A percentile compares a stretch with the other conserved stretches of the same genome.
phyloP scores from a whole-genome alignment of 345 rosid genomes.

The Rhodamnia argentea region DNA sequence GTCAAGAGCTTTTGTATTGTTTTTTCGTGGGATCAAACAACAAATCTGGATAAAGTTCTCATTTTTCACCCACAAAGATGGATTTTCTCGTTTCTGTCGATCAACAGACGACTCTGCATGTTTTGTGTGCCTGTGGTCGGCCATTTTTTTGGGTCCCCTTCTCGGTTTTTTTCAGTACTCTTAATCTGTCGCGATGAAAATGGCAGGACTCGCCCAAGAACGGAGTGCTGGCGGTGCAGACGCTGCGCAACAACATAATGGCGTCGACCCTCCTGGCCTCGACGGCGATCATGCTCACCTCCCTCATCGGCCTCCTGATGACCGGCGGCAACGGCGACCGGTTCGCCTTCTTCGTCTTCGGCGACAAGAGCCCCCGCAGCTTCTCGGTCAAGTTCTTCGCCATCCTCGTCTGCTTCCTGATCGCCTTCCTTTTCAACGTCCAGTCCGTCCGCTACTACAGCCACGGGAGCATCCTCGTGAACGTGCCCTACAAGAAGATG shows the following conservation, averaged over 20 bases:
- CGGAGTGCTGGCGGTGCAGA: constrained; percentile 89
- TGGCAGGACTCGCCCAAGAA: constrained; percentile 53
- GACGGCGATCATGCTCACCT: constrained; percentile 31
- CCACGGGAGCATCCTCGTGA: constrained; percentile 82
- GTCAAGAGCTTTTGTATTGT: too few species aligned
- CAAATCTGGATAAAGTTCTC: too few species aligned
- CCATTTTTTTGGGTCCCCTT: too few species aligned
- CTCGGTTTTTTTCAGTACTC: neutral
- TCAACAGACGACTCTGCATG: neutral
- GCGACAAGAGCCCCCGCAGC: constrained; percentile 40
- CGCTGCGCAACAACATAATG: constrained; percentile 87
- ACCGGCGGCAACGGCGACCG: constrained; percentile 9
- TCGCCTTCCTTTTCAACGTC: constrained; percentile 58
- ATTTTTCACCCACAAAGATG: neutral
- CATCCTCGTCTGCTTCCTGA: constrained; percentile 60
- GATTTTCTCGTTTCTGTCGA: too few species aligned
- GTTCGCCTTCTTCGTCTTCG: constrained; percentile 29
- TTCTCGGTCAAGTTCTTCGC: constrained; percentile 68
- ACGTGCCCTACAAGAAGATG: constrained; percentile 60
- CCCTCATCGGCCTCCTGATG: constrained; percentile 32
- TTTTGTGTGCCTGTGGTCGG: too few species aligned
- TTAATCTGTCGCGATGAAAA: neutral
- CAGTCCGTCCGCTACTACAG: constrained; percentile 84
- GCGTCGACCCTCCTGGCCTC: constrained; percentile 87
- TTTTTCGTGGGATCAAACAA: too few species aligned